phyloP scores from a whole-genome alignment of 257 asterid species.

The Buddleja alternifolia region DNA sequence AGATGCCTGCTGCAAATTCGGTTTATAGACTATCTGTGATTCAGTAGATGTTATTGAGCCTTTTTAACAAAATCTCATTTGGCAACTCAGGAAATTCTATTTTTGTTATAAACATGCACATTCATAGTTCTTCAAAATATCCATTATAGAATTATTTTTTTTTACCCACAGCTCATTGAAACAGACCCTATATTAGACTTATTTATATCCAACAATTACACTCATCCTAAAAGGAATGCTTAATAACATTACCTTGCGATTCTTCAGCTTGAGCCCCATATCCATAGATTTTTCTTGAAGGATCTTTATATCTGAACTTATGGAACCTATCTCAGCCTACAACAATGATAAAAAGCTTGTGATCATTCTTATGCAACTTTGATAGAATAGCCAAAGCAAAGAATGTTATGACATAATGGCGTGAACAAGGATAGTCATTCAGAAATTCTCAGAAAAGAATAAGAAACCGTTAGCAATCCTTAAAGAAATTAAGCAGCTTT shows the following conservation, averaged over 20 bases:
- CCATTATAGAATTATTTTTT: background rate
- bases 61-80: background rate
- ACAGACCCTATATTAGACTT: background rate
- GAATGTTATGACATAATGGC: conserved; percentile 22
- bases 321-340: conserved; percentile 95
- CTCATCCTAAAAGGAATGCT: conserved; percentile 9
- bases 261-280: conserved; percentile 98
- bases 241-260: conserved; percentile 77
- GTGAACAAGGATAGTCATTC: conserved; percentile 19
- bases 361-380: conserved; percentile 26
- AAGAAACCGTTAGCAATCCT: background rate
- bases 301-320: conserved; percentile 93
- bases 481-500: conserved; percentile 10
- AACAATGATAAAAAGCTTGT: conserved; percentile 36
- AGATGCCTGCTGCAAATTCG: background rate
- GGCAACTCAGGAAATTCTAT: background rate
- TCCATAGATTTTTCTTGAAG: conserved; percentile 99
- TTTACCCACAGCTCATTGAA: background rate
- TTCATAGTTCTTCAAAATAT: background rate
- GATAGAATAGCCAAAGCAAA: conserved; percentile 6
- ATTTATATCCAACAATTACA: conserved; percentile 13
- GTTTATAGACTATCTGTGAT: conserved; percentile 1
- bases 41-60: too few relatives aligned
- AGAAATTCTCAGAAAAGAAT: background rate
- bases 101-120: background rate